Conservation (phyloP, 1,284 basidiomycete genomes). For the Coriolopsis trogii region DNA sequence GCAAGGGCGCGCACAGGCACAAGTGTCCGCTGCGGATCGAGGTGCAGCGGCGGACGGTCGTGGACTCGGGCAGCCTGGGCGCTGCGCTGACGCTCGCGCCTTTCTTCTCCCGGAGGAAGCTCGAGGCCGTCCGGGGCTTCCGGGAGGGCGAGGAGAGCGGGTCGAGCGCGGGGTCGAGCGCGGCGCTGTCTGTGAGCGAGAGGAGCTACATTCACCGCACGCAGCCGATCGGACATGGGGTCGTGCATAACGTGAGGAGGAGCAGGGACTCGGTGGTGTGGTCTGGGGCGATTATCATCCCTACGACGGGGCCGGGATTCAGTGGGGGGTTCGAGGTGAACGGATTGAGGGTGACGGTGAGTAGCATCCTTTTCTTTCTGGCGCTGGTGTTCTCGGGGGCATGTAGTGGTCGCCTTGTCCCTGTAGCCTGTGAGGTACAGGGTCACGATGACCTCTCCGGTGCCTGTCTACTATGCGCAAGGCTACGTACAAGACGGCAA, state of each 20-base stretch:
- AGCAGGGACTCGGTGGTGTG: slow-evolving; percentile 28
- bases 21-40: slow-evolving; percentile 26
- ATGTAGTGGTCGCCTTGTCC: background rate
- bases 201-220: slow-evolving; percentile 24
- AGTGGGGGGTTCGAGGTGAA: slow-evolving; percentile 31
- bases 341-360: slow-evolving; percentile 32
- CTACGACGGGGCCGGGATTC: slow-evolving; percentile 13
- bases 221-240: slow-evolving; percentile 28
- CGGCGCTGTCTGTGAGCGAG: background rate
- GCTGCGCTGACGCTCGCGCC: slow-evolving; percentile 11
- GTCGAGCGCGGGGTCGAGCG: background rate
- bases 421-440: no score
- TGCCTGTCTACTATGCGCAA: no score
- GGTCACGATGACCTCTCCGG: no score
- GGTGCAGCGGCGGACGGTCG: slow-evolving; percentile 27
- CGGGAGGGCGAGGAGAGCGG: background rate
- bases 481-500: no score
- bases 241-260: slow-evolving; percentile 27
- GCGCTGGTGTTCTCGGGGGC: background rate
- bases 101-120: background rate
- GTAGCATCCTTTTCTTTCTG: slow-evolving; percentile 3
- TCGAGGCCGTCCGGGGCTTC: slow-evolving; percentile 1
- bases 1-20: slow-evolving; percentile 1
- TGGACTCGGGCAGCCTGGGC: slow-evolving; percentile 24
- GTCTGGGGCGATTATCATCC: slow-evolving; percentile 31